Evolutionary conservation across 2,329 filamentous ascomycete genomes (phyloP), one percentile per base, ranked within the genome.

Genomic region (Alternaria conjuncta): DNA sequence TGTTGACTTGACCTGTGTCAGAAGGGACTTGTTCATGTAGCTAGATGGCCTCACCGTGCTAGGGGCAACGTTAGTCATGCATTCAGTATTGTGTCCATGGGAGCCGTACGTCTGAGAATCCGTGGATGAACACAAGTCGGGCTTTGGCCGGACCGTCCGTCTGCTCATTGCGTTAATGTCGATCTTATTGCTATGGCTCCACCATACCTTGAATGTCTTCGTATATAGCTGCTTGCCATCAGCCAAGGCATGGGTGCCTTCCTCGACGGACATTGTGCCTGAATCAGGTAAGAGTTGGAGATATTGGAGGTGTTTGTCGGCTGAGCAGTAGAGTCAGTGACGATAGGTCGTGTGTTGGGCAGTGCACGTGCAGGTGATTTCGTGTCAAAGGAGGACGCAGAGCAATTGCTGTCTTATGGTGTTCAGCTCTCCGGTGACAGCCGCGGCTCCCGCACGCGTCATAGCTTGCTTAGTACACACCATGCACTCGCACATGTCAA

Each of bases 111-210:
- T 74, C 94, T 79, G 89, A 93, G 85, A 94, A 97, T 73, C 94
- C 94, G 82, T 97, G 94, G 67, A 97, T 83, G 80, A 96, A 92
- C 72, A 96, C 85, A 54, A 97, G 79, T 70, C 92, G 91, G 36
- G 94, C 94, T 73, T 86, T 87, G 59, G 86, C 80, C 12, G 85
- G 80, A 13, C 83, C 85, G 28, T 85, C 78, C 28, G 88, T 88
- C 89, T 89, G 51, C 30, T 53, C 30, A 15, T 13, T 66, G 64
- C 25, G 55, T 69, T 50, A 71, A 50, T 51, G 55, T 32, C 55
- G 61, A 60, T 60, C 44, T 26, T 50, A 11, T 60, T 21, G 21
- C 26, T 43, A n/a, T 26, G 56, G 56, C 25, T 63, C 56, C 60
- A 55, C 60, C 45, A 28, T 69, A 87, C 86, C 81, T 84, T 85